phyloP scores from a whole-genome alignment of 306 rosid species.

The Purshia tridentata region DNA sequence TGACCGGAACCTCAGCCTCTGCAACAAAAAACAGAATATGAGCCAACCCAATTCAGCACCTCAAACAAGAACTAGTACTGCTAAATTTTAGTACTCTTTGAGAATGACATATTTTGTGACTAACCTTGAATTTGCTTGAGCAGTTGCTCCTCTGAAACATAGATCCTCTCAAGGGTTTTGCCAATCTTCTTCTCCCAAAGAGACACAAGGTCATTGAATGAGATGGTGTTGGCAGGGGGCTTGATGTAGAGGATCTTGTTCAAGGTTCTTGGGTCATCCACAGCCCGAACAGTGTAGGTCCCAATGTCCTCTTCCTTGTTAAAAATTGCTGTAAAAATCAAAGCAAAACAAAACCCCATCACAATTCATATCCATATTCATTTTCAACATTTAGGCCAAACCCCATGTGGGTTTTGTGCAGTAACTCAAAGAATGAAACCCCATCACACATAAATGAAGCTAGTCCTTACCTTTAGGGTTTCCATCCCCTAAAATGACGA shows the following conservation, averaged over 20 bases:
- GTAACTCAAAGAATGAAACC: neutral
- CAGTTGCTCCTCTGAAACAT: conserved; percentile 37
- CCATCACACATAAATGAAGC: neutral
- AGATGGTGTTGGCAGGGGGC: conserved; percentile 31
- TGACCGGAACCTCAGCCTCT: conserved; percentile 49
- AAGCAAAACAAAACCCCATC: neutral
- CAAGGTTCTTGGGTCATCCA: conserved; percentile 47
- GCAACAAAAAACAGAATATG: neutral
- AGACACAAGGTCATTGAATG: conserved; percentile 37
- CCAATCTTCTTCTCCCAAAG: conserved; percentile 46
- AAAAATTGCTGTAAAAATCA: conserved; percentile 27
- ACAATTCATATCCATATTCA: neutral
- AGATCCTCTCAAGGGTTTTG: conserved; percentile 26
- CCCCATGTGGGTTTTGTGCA: neutral
- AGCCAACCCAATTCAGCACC: neutral
- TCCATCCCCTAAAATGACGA: conserved; percentile 43
- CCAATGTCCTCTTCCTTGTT: conserved; percentile 48
- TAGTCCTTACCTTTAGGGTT: conserved; percentile 37
- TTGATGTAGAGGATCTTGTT: conserved; percentile 40
- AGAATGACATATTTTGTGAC: neutral
- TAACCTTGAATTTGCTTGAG: conserved; percentile 40
- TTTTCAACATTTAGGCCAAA: too few species aligned
- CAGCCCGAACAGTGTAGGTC: conserved; percentile 32
- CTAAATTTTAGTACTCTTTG: neutral
- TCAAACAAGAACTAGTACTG: neutral